phyloP scores from a whole-genome alignment of 768 basidiomycete genomes.

The Calocybe cyanea region DNA sequence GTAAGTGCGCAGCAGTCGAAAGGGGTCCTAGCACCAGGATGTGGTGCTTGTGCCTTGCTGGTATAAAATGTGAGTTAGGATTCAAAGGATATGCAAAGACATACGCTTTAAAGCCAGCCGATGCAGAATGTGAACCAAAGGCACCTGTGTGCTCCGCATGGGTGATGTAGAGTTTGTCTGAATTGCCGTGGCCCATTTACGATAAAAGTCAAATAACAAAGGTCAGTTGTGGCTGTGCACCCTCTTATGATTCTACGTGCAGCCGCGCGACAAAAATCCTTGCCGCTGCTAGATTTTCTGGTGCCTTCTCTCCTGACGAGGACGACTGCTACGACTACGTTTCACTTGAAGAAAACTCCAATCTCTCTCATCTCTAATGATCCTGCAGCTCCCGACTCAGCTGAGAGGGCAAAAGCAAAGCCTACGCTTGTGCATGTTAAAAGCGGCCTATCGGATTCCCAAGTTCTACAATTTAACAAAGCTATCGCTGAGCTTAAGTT shows the following conservation, averaged over 20 bases:
- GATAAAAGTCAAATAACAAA: too few species aligned
- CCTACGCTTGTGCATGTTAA: slow-evolving; percentile 9
- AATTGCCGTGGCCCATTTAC: slow-evolving; percentile 81
- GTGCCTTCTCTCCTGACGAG: slow-evolving; percentile 30
- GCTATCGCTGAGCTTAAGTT: slow-evolving; percentile 34
- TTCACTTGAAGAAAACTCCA: neutral
- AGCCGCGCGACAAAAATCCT: too few species aligned
- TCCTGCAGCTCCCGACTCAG: slow-evolving; percentile 5
- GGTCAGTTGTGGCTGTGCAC: slow-evolving; percentile 7
- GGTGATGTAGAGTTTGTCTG: slow-evolving; percentile 84
- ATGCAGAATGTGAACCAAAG: slow-evolving; percentile 79
- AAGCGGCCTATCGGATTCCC: slow-evolving; percentile 12
- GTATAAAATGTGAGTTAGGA: slow-evolving; percentile 11
- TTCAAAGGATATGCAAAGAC: slow-evolving; percentile 2
- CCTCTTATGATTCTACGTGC: slow-evolving; percentile 6
- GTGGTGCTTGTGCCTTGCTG: slow-evolving; percentile 67
- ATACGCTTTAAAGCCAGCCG: slow-evolving; percentile 68
- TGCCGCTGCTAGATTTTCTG: slow-evolving; percentile 47
- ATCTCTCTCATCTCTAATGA: slow-evolving; percentile 6
- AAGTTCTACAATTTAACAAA: slow-evolving; percentile 23
- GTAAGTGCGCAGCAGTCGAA: slow-evolving; percentile 93
- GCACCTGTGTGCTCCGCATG: slow-evolving; percentile 83
- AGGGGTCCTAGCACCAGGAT: slow-evolving; percentile 64
- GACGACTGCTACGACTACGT: slow-evolving; percentile 1
- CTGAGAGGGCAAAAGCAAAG: slow-evolving; percentile 14